Evolutionary conservation across 257 asterid species (phyloP).

Genomic region (Paulownia fortunei): DNA sequence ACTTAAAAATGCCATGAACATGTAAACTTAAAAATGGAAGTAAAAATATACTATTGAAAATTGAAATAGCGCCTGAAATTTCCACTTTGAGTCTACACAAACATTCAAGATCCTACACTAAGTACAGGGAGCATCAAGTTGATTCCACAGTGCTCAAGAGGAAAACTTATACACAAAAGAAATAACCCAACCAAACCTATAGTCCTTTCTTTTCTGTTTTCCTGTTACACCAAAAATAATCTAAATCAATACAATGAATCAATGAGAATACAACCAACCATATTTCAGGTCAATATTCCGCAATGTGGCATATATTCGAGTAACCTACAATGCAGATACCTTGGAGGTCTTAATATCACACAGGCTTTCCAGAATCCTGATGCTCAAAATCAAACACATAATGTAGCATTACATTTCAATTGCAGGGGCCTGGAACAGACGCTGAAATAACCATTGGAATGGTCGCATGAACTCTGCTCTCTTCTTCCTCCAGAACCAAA

Average conservation of each 20-base stretch:
- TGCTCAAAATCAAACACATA: background rate
- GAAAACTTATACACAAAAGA: background rate
- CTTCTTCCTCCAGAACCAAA: conserved; percentile 94
- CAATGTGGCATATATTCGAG: background rate
- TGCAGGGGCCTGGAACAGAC: conserved; percentile 40
- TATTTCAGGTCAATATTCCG: background rate
- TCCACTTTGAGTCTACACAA: too few relatives aligned
- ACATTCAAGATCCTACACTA: too few relatives aligned
- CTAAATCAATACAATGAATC: background rate
- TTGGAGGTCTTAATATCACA: background rate
- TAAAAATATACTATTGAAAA: too few relatives aligned
- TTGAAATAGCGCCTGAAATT: too few relatives aligned
- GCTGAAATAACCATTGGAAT: conserved; percentile 70
- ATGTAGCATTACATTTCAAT: conserved; percentile 35
- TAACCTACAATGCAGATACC: conserved; percentile 4
- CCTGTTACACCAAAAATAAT: too few relatives aligned
- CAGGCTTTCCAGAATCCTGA: background rate
- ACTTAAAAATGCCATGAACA: too few relatives aligned
- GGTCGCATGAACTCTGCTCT: conserved; percentile 70
- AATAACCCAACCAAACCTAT: conserved; percentile 1
- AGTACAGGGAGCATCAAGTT: too few relatives aligned
- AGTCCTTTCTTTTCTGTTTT: background rate
- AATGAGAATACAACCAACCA: background rate
- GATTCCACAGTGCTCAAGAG: background rate
- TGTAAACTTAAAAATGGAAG: too few relatives aligned